Evolutionary conservation across 1,284 basidiomycete genomes (phyloP), one percentile per base, ranked within the genome.

Genomic region (Dichomitus squalens): DNA sequence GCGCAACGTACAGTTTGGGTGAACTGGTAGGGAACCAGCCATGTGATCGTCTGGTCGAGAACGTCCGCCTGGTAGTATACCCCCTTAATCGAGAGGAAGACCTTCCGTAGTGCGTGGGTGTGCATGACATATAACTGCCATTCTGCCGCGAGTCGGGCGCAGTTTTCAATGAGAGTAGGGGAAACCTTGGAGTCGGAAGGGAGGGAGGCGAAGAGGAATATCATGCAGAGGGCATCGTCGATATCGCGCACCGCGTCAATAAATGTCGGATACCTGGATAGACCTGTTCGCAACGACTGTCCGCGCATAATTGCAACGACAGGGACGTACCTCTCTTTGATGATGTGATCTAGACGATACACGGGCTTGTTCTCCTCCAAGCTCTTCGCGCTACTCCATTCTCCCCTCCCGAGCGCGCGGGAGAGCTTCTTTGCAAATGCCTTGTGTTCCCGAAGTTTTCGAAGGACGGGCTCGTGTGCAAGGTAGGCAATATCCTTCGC

Each of bases 11-110:
- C 95, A 66, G 85, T 90, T 78, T 99, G 97, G 4, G 96, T 96
- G 75, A 99, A 99, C 70, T 95, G 93, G 75, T 98, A 99, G 1
- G 96, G 96, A 21, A 98, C 94, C 27, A 99, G 86, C 97, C 97
- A 99, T 49, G 95, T 96, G 50, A 98, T 84, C 31, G 83, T 88
- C 75, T 99, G 93, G 64, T 95, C 96, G 79, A 93, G 86, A 29
- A 98, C 84, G 71, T 97, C 93, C 12, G 94, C 95, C 76, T 99
- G 96, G 76, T 97, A 98, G 76, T 99, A 99, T 57, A 99, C 87
- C 46, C 97, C 97, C 76, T 99, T 99, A 76, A 99, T 98, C 50
- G 95, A 96, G 57, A 99, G 81, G 78, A 99, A 99, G 31, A 92
- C 86, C 76, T 98, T 98, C 58, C 92, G 86, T 39, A 99, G 81